Evolutionary conservation across 306 rosid genomes (phyloP), one percentile per base, ranked within the genome.

Genomic region (Erythrophleum fordii): DNA sequence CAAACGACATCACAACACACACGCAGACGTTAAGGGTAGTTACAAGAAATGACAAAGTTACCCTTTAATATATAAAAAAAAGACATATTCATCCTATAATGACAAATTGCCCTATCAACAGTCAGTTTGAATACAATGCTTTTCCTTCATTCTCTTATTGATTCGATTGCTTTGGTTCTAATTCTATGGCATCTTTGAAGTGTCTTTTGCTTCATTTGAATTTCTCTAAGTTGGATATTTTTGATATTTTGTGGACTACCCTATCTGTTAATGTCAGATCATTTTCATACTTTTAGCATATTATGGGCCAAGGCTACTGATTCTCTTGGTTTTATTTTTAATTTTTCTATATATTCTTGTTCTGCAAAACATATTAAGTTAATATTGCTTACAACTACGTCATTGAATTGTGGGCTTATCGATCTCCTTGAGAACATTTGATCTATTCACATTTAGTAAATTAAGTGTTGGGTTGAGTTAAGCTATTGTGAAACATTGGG

Each of bases 401-500:
- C 41, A 34, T 65, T 26, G 66, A 56, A 2, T 67, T 66, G 6
- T 0, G 4, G 16, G 34, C 26, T 5, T 46, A 4, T 20, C 45
- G 1, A 51, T 22, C 2, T 68, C 64, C 2, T 31, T 29, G 4
- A 5, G 1, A 34, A 44, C 39, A 79, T 28, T 75, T 80, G 74
- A 75, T 84, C 64, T 53, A 65, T 64, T 64, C 1, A 18, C 72
- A 4, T 72, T 22, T 16, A 25, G 39, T 56, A 35, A 48, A 77
- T 44, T 3, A 37, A 23, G 46, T 44, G 25, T 23, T 28, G 25
- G 41, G 16, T 82, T 35, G 46, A 72, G 46, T 17, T 77, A 14
- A 35, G 37, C 51, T 23, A 28, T 60, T 11, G 31, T 60, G 68
- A 13, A 60, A 60, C 8, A 6, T 64, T 64, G 45, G 59, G 11